phyloP scores from a whole-genome alignment of 768 basidiomycete genomes.

The Coprinopsis strossmayeri region DNA sequence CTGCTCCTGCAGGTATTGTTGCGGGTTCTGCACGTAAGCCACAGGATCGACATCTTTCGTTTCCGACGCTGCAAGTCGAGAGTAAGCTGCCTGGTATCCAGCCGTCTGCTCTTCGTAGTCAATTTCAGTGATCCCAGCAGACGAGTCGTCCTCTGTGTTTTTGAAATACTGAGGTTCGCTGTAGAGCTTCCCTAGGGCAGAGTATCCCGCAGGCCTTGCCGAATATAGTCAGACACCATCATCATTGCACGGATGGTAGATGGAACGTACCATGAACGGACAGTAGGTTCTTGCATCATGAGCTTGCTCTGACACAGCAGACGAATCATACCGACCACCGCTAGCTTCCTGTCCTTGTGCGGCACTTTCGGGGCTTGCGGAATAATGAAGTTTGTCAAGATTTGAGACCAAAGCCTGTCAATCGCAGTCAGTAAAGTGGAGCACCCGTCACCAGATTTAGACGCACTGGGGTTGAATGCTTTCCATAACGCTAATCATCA shows the following conservation, averaged over 20 bases:
- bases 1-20: conserved; percentile 44
- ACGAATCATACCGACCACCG: conserved; percentile 71
- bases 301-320: conserved; percentile 67
- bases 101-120: conserved; percentile 88
- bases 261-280: conserved; percentile 54
- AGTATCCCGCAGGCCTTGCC: conserved; percentile 62
- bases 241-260: neutral
- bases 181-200: conserved; percentile 70
- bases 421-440: conserved; percentile 2
- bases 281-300: conserved; percentile 62
- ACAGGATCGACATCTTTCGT: conserved; percentile 51
- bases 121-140: conserved; percentile 61
- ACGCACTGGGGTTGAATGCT: conserved; percentile 57
- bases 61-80: conserved; percentile 81
- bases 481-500: conserved; percentile 71
- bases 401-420: conserved; percentile 64
- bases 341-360: conserved; percentile 79
- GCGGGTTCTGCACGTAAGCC: conserved; percentile 50
- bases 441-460: neutral
- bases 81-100: conserved; percentile 93
- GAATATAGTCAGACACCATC: neutral
- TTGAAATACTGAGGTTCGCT: conserved; percentile 67
- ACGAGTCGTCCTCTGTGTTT: conserved; percentile 37
- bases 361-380: conserved; percentile 79
- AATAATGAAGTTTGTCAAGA: conserved; percentile 69